A percentile compares a stretch with the other conserved stretches of the same genome.
These are phyloP conservation scores for Globisporangium rhizosaccharum DNA, from an alignment of 352 stramenopile species.

Conservation along the genomic window DNA sequence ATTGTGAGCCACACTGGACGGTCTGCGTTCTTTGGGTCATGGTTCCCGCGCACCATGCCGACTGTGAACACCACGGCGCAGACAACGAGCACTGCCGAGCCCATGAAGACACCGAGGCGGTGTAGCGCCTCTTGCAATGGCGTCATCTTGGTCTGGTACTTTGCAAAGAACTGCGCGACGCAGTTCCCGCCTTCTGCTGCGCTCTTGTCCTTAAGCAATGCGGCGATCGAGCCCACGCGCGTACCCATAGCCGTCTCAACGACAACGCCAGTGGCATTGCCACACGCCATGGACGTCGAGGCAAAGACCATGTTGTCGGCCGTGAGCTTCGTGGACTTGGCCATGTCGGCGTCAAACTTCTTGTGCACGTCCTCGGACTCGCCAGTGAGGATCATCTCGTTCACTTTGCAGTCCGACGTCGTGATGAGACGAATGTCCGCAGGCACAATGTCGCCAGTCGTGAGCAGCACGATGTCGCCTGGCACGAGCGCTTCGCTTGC, in stretches of 20 bases:
- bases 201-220: conserved; percentile 23
- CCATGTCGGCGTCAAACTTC: conserved; percentile 14
- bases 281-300: conserved; percentile 60
- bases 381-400: conserved; percentile 90
- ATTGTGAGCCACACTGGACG: conserved; percentile 84
- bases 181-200: conserved; percentile 14
- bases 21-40: conserved; percentile 52
- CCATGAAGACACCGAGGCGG: conserved; percentile 87
- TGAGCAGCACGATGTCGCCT: conserved; percentile 70
- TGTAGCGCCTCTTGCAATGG: conserved; percentile 91
- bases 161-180: conserved; percentile 13
- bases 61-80: conserved; percentile 85
- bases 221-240: conserved; percentile 38
- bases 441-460: conserved; percentile 85
- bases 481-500: conserved; percentile 35
- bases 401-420: conserved; percentile 66
- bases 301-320: conserved; percentile 86
- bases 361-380: conserved; percentile 52
- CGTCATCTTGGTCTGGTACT: conserved; percentile 47
- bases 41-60: conserved; percentile 45
- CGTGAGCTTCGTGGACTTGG: conserved; percentile 30
- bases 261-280: conserved; percentile 35
- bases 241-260: conserved; percentile 39
- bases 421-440: conserved; percentile 78
- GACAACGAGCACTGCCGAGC: conserved; percentile 75